Conservation (phyloP, 2,329 filamentous ascomycete species). For the Sclerotinia trifoliorum region DNA sequence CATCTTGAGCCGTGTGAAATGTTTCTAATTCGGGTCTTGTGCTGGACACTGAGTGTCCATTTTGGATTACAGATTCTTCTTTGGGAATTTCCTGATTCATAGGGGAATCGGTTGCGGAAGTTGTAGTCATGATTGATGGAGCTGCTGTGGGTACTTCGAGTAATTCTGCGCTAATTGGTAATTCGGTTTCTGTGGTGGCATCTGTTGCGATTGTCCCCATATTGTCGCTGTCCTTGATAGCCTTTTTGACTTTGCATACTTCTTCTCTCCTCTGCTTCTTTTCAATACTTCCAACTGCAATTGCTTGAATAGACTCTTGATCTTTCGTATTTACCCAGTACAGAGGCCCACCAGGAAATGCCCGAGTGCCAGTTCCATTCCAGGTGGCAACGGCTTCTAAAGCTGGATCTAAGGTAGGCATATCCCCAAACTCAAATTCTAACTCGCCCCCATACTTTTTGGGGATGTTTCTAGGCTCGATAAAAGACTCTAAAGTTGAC, state of each 20-base stretch:
- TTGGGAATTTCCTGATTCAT: background rate
- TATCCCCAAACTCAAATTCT: conserved; percentile 76
- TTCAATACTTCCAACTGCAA: conserved; percentile 51
- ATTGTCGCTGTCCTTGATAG: background rate
- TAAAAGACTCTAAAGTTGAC: conserved; percentile 74
- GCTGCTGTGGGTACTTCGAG: conserved; percentile 26
- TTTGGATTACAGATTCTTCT: conserved; percentile 23
- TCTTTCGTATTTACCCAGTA: conserved; percentile 52
- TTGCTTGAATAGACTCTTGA: conserved; percentile 48
- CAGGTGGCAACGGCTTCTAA: conserved; percentile 52
- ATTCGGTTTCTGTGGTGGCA: background rate
- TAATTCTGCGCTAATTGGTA: conserved; percentile 17
- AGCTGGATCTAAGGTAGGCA: conserved; percentile 68
- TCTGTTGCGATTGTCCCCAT: conserved; percentile 1
- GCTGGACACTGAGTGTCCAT: conserved; percentile 29
- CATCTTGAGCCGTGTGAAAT: conserved; percentile 34
- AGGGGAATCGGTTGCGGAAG: conserved; percentile 2
- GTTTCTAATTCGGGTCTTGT: conserved; percentile 31
- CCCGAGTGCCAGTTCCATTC: conserved; percentile 49
- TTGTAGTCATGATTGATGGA: conserved; percentile 16
- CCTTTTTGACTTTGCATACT: conserved; percentile 32
- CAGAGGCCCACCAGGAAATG: conserved; percentile 57
- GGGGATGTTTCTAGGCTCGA: conserved; percentile 79
- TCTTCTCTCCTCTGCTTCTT: conserved; percentile 48
- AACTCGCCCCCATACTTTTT: conserved; percentile 86